A percentile compares a stretch with the other conserved stretches of the same genome.
Evolutionary conservation across 345 rosid species (phyloP).

Genomic region (Bruguiera gymnorhiza): DNA sequence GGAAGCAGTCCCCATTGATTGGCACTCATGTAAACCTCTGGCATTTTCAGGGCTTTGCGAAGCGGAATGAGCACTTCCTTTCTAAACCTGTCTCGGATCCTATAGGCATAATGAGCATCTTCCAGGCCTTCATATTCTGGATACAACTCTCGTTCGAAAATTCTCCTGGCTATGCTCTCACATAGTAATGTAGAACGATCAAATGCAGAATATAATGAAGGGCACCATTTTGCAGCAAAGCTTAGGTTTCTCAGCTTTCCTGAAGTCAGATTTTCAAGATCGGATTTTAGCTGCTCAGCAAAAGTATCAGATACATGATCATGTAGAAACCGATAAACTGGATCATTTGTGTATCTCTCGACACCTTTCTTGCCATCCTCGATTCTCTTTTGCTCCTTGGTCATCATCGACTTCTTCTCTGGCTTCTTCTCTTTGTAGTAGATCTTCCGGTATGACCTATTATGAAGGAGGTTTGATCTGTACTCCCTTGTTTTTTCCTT

Average conservation of each 20-base stretch:
- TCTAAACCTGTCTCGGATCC: slow-evolving; percentile 13
- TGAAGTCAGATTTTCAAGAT: neutral
- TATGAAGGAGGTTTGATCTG: neutral
- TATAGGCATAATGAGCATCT: slow-evolving; percentile 21
- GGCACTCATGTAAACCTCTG: slow-evolving; percentile 21
- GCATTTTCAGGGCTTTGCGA: slow-evolving; percentile 16
- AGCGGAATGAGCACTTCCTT: slow-evolving; percentile 26
- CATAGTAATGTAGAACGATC: slow-evolving; percentile 3
- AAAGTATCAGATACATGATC: slow-evolving; percentile 1
- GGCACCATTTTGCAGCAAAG: slow-evolving; percentile 21
- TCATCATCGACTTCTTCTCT: neutral
- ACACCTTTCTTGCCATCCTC: neutral
- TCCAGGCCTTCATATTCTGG: slow-evolving; percentile 15
- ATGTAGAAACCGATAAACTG: neutral
- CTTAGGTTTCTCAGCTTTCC: slow-evolving; percentile 8
- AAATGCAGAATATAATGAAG: slow-evolving; percentile 7
- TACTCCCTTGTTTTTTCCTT: neutral
- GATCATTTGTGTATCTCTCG: neutral
- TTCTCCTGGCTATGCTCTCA: slow-evolving; percentile 14
- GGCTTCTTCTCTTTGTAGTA: neutral
- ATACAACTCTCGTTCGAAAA: slow-evolving; percentile 9
- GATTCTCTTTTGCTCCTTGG: neutral
- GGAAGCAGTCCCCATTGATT: slow-evolving; percentile 13
- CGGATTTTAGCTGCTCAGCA: neutral
- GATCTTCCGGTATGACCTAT: neutral